A percentile compares a stretch with the other conserved stretches of the same genome.
These are phyloP conservation scores for Clavulina sp. DNA, from an alignment of 768 basidiomycete species.

Conservation along the genomic window DNA sequence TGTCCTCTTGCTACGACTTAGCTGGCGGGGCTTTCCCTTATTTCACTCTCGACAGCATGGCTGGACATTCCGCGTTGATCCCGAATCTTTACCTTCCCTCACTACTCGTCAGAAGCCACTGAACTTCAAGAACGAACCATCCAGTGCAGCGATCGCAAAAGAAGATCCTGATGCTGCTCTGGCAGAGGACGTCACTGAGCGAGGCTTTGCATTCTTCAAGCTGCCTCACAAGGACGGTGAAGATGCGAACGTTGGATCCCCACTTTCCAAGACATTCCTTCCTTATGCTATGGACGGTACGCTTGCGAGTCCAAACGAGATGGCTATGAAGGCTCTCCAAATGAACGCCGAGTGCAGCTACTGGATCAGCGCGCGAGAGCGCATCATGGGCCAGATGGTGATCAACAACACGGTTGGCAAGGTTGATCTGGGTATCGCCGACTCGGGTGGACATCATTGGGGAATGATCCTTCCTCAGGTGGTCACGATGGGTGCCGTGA, in stretches of 20 bases:
- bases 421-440: conserved; percentile 30
- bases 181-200: conserved; percentile 27
- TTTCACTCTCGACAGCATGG: conserved; percentile 75
- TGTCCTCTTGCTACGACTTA: conserved; percentile 68
- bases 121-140: conserved; percentile 41
- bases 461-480: conserved; percentile 93
- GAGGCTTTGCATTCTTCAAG: conserved; percentile 62
- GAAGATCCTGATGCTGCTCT: conserved; percentile 45
- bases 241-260: conserved; percentile 85
- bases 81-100: conserved; percentile 17
- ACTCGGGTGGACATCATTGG: conserved; percentile 32
- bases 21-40: conserved; percentile 77
- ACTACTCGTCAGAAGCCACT: conserved; percentile 30
- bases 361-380: conserved; percentile 89
- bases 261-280: conserved; percentile 77
- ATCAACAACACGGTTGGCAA: conserved; percentile 47
- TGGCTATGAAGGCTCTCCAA: conserved; percentile 69
- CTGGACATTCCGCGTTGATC: conserved; percentile 74
- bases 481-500: conserved; percentile 97
- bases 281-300: conserved; percentile 78
- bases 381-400: conserved; percentile 84
- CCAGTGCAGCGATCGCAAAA: no score
- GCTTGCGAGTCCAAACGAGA: conserved; percentile 61
- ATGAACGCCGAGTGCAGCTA: conserved; percentile 93
- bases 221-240: conserved; percentile 95